Base-by-base conservation (phyloP, 352 stramenopile genomes). In the Phytophthora pinifolia region DNA sequence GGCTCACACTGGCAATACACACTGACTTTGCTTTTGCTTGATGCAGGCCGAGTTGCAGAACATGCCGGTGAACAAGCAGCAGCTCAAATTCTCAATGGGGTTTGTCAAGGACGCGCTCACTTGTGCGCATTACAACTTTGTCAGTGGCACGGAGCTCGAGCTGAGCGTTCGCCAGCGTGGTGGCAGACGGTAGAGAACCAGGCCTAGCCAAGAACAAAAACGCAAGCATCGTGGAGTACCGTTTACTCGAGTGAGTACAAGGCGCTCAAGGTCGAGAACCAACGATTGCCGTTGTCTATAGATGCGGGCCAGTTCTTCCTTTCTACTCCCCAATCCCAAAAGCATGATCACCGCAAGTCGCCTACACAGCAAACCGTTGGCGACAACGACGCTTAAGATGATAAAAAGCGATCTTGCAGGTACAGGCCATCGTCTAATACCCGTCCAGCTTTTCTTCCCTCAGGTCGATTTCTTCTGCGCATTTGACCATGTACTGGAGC, bases 1-100 rank as follows among this genome's bases (percentile, higher is more conserved):
- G 46, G 14, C 10, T 48, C 13, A 9, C 4, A 17, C 7, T 48
- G 15, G 9, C 4, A 14, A 31, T 31, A 25, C 18, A n/a, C 51
- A 9, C 15, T 45, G 31, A 46, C 37, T 9, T 51, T 31, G 18
- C 17, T 22, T 48, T 33, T 59, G 9, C 35, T 29, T 47, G 25
- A 29, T 30, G 46, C 42, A 90, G 80, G 53, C 56, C 4, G 69
- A 96, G 39, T 66, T 98, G 34, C 82, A 87, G 32, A 81, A 75
- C 7, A 98, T 98, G 92, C 92, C 92, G 4, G 62, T 91, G 29
- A 98, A 98, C 75, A 99, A 99, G 65, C 92, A 98, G 71, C 94
- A 98, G 70, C 65, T 99, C 15, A 98, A 97, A 66, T 84, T 82
- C 17, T 60, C 85, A 6, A 74, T 81, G 53, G 92, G 89, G 5